These are phyloP conservation scores for Entonaema liquescens DNA, from an alignment of 495 filamentous ascomycete species.

Conservation along the genomic window DNA sequence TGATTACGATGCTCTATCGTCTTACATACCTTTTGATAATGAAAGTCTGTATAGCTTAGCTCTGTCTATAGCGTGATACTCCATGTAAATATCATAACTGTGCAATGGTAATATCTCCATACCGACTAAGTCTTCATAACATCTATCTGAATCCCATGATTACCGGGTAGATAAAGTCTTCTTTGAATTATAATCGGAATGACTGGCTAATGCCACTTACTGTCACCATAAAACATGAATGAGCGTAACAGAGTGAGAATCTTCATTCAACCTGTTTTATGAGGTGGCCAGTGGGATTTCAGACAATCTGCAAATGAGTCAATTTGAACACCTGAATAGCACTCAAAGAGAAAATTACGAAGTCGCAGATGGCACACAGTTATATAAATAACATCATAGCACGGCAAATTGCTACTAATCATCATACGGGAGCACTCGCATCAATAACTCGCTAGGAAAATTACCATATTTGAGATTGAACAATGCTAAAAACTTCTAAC, in stretches of 20 bases:
- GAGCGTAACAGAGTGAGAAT: not conserved
- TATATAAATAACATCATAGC: not conserved
- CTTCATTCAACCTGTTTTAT: not conserved
- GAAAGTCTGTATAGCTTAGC: no score
- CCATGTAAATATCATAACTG: not conserved
- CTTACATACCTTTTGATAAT: not conserved
- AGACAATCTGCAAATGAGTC: not conserved
- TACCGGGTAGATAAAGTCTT: not conserved
- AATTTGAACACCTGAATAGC: not conserved
- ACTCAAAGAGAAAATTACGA: no score
- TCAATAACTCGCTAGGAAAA: no score
- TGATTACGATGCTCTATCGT: not conserved
- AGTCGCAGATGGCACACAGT: not conserved
- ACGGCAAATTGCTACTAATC: no score
- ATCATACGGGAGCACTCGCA: no score
- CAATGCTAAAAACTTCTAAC: no score
- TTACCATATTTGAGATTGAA: no score
- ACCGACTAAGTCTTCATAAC: not conserved
- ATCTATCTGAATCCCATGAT: not conserved
- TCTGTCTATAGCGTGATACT: no score
- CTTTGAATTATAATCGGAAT: not conserved
- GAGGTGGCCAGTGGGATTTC: not conserved
- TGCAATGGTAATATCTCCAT: not conserved
- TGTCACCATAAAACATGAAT: not conserved
- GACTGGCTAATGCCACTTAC: not conserved